These are phyloP conservation scores for Kwoniella mangroviensis DNA, from an alignment of 768 basidiomycete species.

Conservation along the genomic window DNA sequence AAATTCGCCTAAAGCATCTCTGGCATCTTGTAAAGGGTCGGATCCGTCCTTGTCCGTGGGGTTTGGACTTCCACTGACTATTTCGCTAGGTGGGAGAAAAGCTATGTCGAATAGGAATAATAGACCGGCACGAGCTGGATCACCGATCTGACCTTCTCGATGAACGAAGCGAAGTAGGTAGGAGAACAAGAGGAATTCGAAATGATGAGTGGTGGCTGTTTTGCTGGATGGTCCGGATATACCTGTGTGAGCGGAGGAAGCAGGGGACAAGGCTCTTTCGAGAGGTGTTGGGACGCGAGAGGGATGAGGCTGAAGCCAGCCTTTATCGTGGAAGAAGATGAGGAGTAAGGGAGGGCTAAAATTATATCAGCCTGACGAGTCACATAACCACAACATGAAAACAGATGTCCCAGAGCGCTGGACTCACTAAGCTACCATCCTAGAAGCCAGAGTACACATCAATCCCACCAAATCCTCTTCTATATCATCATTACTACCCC, in stretches of 20 bases:
- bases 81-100: constrained; percentile 55
- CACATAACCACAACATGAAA: too few species aligned
- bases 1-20: constrained; percentile 85
- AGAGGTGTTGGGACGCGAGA: constrained; percentile 16
- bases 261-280: constrained; percentile 62
- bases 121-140: constrained; percentile 87
- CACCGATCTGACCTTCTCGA: constrained; percentile 89
- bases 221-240: constrained; percentile 62
- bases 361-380: constrained; percentile 63
- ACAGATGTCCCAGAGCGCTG: too few species aligned
- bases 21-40: constrained; percentile 83
- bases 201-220: constrained; percentile 64
- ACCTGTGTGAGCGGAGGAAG: constrained; percentile 67
- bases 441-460: constrained; percentile 87
- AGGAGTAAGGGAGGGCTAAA: constrained; percentile 67
- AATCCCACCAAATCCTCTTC: constrained; percentile 77
- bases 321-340: constrained; percentile 96
- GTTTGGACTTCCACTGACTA: constrained; percentile 34
- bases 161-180: constrained; percentile 94
- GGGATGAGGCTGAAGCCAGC: constrained; percentile 61
- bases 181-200: constrained; percentile 94
- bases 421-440: constrained; percentile 70
- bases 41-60: constrained; percentile 27
- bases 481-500: constrained; percentile 28
- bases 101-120: constrained; percentile 95